A percentile compares a stretch with the other conserved stretches of the same genome.
Evolutionary conservation across 2,329 filamentous ascomycete genomes (phyloP).

Genomic region (Phaeosphaeriaceae sp.): DNA sequence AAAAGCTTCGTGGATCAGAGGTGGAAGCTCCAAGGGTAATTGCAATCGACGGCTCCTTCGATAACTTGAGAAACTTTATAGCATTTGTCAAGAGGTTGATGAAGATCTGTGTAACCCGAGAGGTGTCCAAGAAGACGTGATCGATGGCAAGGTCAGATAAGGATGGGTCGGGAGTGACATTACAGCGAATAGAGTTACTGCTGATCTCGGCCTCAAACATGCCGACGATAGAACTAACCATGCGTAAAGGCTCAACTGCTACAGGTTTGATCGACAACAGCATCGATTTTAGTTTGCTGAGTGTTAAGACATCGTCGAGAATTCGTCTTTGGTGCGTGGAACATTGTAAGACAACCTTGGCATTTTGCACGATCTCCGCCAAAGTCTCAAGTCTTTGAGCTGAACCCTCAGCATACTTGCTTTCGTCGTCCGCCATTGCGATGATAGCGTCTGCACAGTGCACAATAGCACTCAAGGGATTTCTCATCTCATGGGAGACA

Average conservation of each 20-base stretch:
- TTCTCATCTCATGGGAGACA: slow-evolving; percentile 52
- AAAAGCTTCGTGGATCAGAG: neutral
- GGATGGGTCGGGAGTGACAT: slow-evolving; percentile 40
- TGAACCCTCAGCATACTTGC: no score
- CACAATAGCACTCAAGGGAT: slow-evolving; percentile 50
- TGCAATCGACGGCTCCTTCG: neutral
- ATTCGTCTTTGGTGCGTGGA: slow-evolving; percentile 54
- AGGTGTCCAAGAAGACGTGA: slow-evolving; percentile 49
- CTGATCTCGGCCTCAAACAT: slow-evolving; percentile 46
- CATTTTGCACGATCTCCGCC: slow-evolving; percentile 33
- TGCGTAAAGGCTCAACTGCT: slow-evolving; percentile 35
- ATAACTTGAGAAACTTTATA: slow-evolving; percentile 48
- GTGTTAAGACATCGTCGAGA: slow-evolving; percentile 53
- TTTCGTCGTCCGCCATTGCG: slow-evolving; percentile 30
- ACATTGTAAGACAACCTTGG: slow-evolving; percentile 51
- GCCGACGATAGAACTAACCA: slow-evolving; percentile 35
- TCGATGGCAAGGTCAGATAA: slow-evolving; percentile 42
- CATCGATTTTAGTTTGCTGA: slow-evolving; percentile 53
- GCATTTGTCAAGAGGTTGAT: slow-evolving; percentile 72
- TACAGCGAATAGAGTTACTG: slow-evolving; percentile 29
- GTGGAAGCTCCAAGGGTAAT: neutral
- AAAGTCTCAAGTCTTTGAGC: slow-evolving; percentile 12
- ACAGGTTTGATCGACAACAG: slow-evolving; percentile 50
- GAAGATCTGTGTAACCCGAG: slow-evolving; percentile 69
- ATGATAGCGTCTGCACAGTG: slow-evolving; percentile 52